Evolutionary conservation across 2,329 filamentous ascomycete genomes (phyloP).

Genomic region (Ambrosiella cleistominuta): DNA sequence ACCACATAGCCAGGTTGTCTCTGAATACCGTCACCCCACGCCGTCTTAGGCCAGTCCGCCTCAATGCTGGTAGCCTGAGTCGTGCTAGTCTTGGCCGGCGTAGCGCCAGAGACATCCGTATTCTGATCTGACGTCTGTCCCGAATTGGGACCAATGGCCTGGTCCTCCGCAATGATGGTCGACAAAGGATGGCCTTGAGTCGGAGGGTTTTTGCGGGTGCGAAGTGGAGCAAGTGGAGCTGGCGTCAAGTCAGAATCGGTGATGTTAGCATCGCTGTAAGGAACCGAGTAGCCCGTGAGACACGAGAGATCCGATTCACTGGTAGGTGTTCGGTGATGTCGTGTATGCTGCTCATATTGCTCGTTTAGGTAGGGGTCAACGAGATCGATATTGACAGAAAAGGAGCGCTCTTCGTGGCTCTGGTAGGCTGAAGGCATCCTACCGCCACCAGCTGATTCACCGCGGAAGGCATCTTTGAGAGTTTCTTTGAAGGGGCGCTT

Average conservation of each 20-base stretch:
- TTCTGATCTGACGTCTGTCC: constrained; percentile 34
- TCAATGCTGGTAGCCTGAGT: constrained; percentile 35
- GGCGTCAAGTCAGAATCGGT: constrained; percentile 14
- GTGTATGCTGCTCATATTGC: constrained; percentile 14
- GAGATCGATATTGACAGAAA: constrained; percentile 14
- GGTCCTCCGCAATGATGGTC: constrained; percentile 38
- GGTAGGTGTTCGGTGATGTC: constrained; percentile 1
- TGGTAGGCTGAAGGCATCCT: constrained; percentile 31
- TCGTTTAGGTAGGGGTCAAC: constrained; percentile 17
- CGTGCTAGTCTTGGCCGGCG: constrained; percentile 30
- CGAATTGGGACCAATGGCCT: constrained; percentile 20
- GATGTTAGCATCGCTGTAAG: constrained; percentile 8
- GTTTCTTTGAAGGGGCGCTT: constrained; percentile 40
- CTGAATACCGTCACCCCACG: background rate
- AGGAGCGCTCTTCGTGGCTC: constrained; percentile 27
- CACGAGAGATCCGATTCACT: constrained; percentile 8
- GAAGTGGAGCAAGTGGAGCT: constrained; percentile 15
- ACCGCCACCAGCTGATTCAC: constrained; percentile 35
- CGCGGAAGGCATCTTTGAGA: constrained; percentile 43
- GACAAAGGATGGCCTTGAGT: constrained; percentile 41
- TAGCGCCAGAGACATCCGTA: constrained; percentile 16
- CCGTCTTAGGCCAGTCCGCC: constrained; percentile 26
- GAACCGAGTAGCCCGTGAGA: background rate
- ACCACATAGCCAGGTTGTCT: constrained; percentile 9
- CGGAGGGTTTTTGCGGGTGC: constrained; percentile 26